Evolutionary conservation across 2,329 filamentous ascomycete species (phyloP), one percentile per base, ranked within the genome.

Genomic region (Fusarium sp.): DNA sequence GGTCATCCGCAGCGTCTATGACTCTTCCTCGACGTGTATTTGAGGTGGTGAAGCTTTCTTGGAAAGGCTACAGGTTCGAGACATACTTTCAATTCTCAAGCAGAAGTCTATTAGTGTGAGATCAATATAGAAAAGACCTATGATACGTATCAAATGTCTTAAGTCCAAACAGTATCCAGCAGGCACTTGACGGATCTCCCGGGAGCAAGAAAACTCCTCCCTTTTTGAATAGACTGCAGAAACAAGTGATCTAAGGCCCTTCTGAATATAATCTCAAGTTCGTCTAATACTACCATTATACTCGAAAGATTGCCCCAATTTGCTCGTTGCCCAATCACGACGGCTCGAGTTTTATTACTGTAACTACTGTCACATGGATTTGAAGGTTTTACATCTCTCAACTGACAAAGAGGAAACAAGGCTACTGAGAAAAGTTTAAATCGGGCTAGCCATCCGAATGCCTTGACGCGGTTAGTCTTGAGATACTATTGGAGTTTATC

Each of bases 31-130:
- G 12, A 15, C 4, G 1, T 3, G 6, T 3, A 13, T 8, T 4
- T 8, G 17, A 1, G 1, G 17, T 11, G 12, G 13, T 3, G 8
- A 17, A 20, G 17, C 6, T 20, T 26, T 11, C 12, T 20, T 4
- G 8, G n/a, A 20, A 6, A 1, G 14, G n/a, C 17, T 5, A 20
- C 1, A 3, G 17, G n/a, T 53, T 26, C 17, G 4, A 4, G 4
- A 20, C 30, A 36, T 8, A 36, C n/a, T 20, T 53, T 24, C 48
- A 35, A 26, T 53, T 35, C 30, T 53, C 4, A 2, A 53, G 30
- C 17, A 24, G 30, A 20, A n/a, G 22, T 53, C 9, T 15, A 35
- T 24, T 26, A 53, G 30, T 53, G 12, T 26, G 8, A 20, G 17
- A 35, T 53, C 17, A 20, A 35, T 26, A 26, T 11, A 35, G 8